Percentiles rank a stretch among this genome's conserved stretches.
Evolutionary conservation across 495 filamentous ascomycete genomes (phyloP).

Genomic region (Pseudomonodictys pantanalensis): DNA sequence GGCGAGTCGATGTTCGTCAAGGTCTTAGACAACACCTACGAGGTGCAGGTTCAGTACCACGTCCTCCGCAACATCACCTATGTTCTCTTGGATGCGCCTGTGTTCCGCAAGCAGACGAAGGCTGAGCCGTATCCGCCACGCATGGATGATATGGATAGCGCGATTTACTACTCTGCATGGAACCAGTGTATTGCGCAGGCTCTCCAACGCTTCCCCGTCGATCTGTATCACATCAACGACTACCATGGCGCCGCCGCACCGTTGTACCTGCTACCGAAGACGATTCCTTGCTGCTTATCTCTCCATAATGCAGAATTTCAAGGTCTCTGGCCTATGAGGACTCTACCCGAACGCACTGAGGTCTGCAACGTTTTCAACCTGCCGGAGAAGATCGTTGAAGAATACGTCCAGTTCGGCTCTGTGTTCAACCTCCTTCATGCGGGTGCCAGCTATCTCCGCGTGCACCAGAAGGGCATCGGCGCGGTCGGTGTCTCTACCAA

Average conservation of each 20-base stretch:
- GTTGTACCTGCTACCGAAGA: slow-evolving; percentile 64
- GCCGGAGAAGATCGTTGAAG: slow-evolving; percentile 48
- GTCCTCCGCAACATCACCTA: slow-evolving; percentile 66
- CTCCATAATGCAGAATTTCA: slow-evolving; percentile 73
- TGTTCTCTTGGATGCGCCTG: slow-evolving; percentile 66
- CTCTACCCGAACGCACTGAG: slow-evolving; percentile 61
- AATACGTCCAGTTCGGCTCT: slow-evolving; percentile 67
- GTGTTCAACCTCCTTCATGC: slow-evolving; percentile 74
- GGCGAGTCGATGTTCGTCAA: slow-evolving; percentile 64
- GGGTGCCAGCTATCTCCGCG: slow-evolving; percentile 66
- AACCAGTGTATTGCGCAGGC: slow-evolving; percentile 68
- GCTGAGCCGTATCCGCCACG: slow-evolving; percentile 66
- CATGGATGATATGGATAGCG: slow-evolving; percentile 72
- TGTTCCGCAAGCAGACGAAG: slow-evolving; percentile 67
- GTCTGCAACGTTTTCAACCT: slow-evolving; percentile 72
- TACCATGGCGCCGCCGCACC: slow-evolving; percentile 74
- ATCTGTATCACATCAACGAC: slow-evolving; percentile 79
- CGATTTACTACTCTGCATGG: slow-evolving; percentile 73
- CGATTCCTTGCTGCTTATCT: slow-evolving; percentile 58
- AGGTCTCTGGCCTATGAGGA: slow-evolving; percentile 71
- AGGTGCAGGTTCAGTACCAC: slow-evolving; percentile 66
- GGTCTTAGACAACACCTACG: slow-evolving; percentile 61
- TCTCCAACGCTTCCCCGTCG: slow-evolving; percentile 59
- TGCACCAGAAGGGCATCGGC: slow-evolving; percentile 72
- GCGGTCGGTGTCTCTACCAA: slow-evolving; percentile 73